Base-by-base conservation (phyloP, 2,329 filamentous ascomycete genomes). In the Aspergillus udagawae region DNA sequence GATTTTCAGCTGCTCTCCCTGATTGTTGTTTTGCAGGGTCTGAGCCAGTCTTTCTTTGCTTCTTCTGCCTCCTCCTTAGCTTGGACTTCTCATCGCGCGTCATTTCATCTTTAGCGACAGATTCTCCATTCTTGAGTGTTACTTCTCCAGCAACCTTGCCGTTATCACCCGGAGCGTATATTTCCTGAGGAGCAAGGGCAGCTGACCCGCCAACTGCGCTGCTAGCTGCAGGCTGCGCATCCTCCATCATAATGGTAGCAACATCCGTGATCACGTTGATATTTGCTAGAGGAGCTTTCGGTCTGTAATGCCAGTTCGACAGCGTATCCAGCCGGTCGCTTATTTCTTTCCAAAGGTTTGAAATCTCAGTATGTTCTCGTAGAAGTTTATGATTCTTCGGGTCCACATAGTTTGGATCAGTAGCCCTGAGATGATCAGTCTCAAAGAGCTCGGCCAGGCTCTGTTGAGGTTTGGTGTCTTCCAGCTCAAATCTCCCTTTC, bases 231-330 rank as follows among this genome's bases (percentile, higher is more conserved):
- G 94, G 93, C 67, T 96, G 89, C 1, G 92, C 93, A 70, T 99
- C 94, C 78, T 99, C 94, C 89, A 97, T 96, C 64, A 85, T 83
- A 63, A 97, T 87, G 3, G 90, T 91, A n/a, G 92, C 91, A 3
- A 94, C 90, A 75, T 97, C 93, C 27, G 91, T 84, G 35, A 97
- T 88, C 55, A 97, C 89, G 47, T 90, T 92, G 61, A 99, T 84
- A 49, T 85, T 85, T n/a, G 91, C 86, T 52, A 88, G 88, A 1
- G 88, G 83, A 10, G 90, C 87, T 78, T 92, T 95, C 54, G 94
- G 94, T 75, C 91, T 92, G 83, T 96, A 97, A 77, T 97, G 90
- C 87, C 91, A 96, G 72, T 90, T 96, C 75, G 87, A 92, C 61
- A 99, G 85, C 27, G 90, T 86, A 75, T 99, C 94, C 55, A 99